A percentile compares a stretch with the other conserved stretches of the same genome.
Evolutionary conservation across 2,329 filamentous ascomycete species (phyloP).

Genomic region (Exophiala phaeomuriformis): DNA sequence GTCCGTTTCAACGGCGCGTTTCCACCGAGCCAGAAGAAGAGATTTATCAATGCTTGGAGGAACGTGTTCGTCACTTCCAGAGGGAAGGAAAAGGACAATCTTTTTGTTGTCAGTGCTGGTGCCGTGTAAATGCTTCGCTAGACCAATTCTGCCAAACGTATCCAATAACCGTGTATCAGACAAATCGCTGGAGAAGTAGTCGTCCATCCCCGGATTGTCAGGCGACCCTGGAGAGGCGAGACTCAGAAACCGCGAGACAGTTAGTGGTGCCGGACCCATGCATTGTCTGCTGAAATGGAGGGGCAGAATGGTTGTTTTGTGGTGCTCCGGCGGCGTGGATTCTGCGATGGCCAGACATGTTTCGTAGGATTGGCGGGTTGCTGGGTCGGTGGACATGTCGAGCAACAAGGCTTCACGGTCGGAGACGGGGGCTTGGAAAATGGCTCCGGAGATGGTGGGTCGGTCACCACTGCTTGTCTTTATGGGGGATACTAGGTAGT

Average conservation of each 20-base stretch:
- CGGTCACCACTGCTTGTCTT: constrained; percentile 30
- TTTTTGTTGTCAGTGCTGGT: not conserved
- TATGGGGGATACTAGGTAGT: constrained; percentile 47
- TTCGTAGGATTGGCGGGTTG: constrained; percentile 11
- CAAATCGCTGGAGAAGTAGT: constrained; percentile 82
- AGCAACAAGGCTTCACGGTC: constrained; percentile 60
- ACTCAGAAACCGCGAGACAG: constrained; percentile 53
- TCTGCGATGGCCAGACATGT: constrained; percentile 9
- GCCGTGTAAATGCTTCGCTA: not conserved
- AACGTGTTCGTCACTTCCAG: constrained; percentile 18
- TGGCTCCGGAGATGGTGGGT: constrained; percentile 60
- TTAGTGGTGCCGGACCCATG: constrained; percentile 41
- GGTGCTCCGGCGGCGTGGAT: constrained; percentile 12
- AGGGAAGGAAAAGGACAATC: constrained; percentile 20
- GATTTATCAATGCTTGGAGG: constrained; percentile 13
- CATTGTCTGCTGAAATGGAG: constrained; percentile 23
- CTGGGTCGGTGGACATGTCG: constrained; percentile 33
- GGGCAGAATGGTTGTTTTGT: constrained; percentile 22
- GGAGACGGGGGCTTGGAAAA: constrained; percentile 72
- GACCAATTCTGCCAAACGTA: constrained; percentile 53
- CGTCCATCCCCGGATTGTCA: constrained; percentile 62
- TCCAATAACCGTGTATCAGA: constrained; percentile 47
- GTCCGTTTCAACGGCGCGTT: constrained; percentile 7
- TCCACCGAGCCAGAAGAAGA: constrained; percentile 19
- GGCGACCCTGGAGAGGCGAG: constrained; percentile 48